Conservation (phyloP, 805 yeast species). For the Vanderwaltozyma polyspora region DNA sequence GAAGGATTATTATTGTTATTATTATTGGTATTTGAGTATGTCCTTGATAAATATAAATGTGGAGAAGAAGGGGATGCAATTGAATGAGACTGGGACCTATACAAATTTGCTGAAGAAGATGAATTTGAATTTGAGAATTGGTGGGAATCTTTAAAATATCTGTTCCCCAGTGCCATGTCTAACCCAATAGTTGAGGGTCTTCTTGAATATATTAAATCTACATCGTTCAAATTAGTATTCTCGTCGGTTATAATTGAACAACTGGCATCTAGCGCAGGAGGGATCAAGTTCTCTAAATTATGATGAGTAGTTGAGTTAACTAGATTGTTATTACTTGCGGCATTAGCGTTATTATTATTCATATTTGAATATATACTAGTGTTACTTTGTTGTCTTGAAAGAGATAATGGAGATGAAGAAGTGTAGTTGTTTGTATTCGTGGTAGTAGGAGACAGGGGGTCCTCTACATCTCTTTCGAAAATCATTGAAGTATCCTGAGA, state of each 20-base stretch:
- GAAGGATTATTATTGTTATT: background rate
- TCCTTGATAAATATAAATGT: background rate
- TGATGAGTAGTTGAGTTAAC: slow-evolving; percentile 9
- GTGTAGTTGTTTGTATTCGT: background rate
- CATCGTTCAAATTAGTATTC: slow-evolving; percentile 49
- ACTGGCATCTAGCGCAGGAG: slow-evolving; percentile 77
- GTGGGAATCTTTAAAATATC: slow-evolving; percentile 11
- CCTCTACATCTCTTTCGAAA: slow-evolving; percentile 59
- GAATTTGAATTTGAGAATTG: slow-evolving; percentile 2
- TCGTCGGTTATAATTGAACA: slow-evolving; percentile 48
- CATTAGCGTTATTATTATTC: background rate
- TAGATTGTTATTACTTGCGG: background rate
- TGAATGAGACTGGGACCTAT: slow-evolving; percentile 7
- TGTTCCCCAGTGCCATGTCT: slow-evolving; percentile 30
- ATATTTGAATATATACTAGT: background rate
- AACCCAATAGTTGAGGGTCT: slow-evolving; percentile 43
- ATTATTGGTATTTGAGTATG: background rate
- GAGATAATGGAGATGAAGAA: slow-evolving; percentile 3
- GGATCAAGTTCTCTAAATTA: slow-evolving; percentile 53
- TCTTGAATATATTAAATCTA: slow-evolving; percentile 59
- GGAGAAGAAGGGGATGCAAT: background rate
- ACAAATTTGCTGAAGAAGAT: slow-evolving; percentile 1
- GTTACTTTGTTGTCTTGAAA: slow-evolving; percentile 1
- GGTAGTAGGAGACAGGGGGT: slow-evolving; percentile 27
- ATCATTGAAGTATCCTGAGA: slow-evolving; percentile 27